Conservation (phyloP, 208 protist genomes). For the Trypanosoma boissoni region DNA sequence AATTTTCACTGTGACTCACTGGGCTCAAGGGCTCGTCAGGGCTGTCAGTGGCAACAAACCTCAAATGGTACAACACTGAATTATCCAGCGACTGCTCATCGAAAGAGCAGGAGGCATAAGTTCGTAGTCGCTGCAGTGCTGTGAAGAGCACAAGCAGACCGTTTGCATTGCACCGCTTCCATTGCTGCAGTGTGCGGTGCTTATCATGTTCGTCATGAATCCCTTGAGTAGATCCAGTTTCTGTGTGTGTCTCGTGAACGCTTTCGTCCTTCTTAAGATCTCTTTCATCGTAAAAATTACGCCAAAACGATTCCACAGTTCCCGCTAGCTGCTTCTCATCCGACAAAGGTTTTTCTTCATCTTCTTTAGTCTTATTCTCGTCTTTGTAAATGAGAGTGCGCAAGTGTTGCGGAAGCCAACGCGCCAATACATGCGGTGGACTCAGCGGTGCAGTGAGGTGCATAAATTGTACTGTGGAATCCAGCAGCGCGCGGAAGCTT, state of each 20-base stretch:
- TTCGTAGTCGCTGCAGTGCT: conserved; percentile 16
- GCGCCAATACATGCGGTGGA: conserved; percentile 14
- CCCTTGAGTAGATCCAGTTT: too few relatives aligned
- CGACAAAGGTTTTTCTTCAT: neutral
- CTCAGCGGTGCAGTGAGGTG: conserved; percentile 15
- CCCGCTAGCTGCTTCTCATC: too few relatives aligned
- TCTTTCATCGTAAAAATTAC: too few relatives aligned
- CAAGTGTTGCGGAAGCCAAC: conserved; percentile 16
- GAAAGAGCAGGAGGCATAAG: conserved; percentile 19
- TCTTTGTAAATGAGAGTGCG: neutral
- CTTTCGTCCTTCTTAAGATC: too few relatives aligned
- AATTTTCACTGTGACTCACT: too few relatives aligned
- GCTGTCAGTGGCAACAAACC: conserved; percentile 13
- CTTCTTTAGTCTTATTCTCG: neutral
- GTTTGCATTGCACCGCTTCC: conserved; percentile 6
- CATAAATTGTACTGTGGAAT: conserved; percentile 10
- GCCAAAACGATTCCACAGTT: too few relatives aligned
- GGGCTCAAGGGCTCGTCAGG: conserved; percentile 14
- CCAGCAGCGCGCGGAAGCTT: conserved; percentile 6
- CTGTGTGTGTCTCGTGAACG: too few relatives aligned
- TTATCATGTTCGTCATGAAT: too few relatives aligned
- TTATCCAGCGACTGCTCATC: conserved; percentile 22
- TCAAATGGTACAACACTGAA: conserved; percentile 18
- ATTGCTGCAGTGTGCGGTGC: conserved; percentile 1
- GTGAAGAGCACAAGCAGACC: conserved; percentile 21